phyloP scores from a whole-genome alignment of 2,329 filamentous ascomycete species.

The Rutstroemia sp. region DNA sequence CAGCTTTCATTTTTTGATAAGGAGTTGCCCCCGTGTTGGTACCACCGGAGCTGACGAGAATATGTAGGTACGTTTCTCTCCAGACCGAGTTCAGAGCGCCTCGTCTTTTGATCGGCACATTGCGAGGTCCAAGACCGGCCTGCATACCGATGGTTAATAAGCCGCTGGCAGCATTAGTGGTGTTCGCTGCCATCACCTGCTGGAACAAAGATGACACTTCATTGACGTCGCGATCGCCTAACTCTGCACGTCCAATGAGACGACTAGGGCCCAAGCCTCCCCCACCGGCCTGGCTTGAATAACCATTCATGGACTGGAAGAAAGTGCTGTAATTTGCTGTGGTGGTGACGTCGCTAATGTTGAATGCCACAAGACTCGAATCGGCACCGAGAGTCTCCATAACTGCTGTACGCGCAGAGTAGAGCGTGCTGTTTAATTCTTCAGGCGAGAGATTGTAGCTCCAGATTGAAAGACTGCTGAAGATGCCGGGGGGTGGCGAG shows the following conservation, averaged over 20 bases:
- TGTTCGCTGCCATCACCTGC: not conserved
- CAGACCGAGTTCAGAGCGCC: constrained; percentile 29
- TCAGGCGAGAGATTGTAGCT: no score
- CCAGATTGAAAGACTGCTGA: no score
- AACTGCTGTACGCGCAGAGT: no score
- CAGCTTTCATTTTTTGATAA: not conserved
- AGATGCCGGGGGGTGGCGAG: not conserved
- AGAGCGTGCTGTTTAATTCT: no score
- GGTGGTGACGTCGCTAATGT: no score
- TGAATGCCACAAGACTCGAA: no score
- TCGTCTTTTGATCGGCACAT: constrained; percentile 39
- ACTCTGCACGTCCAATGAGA: constrained; percentile 1
- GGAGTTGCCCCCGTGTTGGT: not conserved
- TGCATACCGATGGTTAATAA: not conserved
- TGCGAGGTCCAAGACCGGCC: not conserved
- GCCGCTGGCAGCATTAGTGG: no score
- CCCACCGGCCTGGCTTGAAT: not conserved
- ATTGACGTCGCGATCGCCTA: not conserved
- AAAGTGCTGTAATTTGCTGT: not conserved
- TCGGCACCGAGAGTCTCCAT: no score
- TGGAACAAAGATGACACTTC: not conserved
- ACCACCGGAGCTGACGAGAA: not conserved
- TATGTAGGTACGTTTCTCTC: constrained; percentile 29
- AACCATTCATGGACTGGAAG: not conserved
- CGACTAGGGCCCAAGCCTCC: not conserved